Base-by-base conservation (phyloP, 371 early-diverging fungal genomes). In the Mucor circinelloides region DNA sequence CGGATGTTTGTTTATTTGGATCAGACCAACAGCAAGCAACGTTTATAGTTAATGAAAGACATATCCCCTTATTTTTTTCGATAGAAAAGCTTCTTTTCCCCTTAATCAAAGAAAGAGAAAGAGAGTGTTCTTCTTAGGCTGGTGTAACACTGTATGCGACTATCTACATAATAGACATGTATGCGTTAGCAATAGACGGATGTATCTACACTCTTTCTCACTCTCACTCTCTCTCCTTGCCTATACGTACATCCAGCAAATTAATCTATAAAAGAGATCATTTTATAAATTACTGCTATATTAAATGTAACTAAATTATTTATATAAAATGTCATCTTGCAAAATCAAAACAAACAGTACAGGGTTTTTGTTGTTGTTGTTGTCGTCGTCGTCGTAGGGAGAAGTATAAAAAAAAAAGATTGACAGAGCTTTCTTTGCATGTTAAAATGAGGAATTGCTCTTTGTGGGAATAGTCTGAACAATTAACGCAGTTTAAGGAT, bases 41-140 rank as follows among this genome's bases (percentile, higher is more conserved):
- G 21, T 23, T 30, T 55, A 48, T 32, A 63, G 65, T 64, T 64
- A 64, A 64, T 64, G 65, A 64, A 63, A 64, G 65, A 15, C 48
- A 31, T 27, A 55, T 40, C 63, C 56, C 50, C 57, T 64, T 63
- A 40, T 54, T 63, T 63, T n/a, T 63, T 38, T 21, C 23, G 17
- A 25, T 25, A 13, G 36, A 32, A 19, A 28, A 38, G 36, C 40
- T 27, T 15, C 30, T 30, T 19, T 32, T 28, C 42, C 64, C 64
- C 42, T 55, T 50, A 50, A 21, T 50, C 9, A 21, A 10, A 46
- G 17, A n/a, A 50, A 36, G 13, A 36, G 36, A 36, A 23, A 25
- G 50, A 50, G 21, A 23, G 21, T 23, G n/a, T 12, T 21, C 30
- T 64, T 56, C 44, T 42, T 64, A 64, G 56, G 38, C 56, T 56